Evolutionary conservation across 202 grass and related monocot species (phyloP).

Genomic region (Digitaria exilis): DNA sequence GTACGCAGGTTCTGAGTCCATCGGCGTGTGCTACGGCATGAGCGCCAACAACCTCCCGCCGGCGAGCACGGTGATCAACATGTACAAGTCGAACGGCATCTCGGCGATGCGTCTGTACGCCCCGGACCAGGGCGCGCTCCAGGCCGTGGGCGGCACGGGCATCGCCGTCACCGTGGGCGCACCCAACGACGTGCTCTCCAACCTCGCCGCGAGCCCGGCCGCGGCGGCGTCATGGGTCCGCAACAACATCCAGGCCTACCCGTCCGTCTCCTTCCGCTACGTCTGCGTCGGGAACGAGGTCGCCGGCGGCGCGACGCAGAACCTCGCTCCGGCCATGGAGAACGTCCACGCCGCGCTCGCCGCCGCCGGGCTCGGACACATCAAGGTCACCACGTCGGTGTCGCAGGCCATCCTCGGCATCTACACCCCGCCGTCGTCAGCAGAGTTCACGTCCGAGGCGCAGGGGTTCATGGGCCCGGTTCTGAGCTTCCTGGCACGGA

Average conservation of each 20-base stretch:
- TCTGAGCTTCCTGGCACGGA: conserved; percentile 44
- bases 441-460: conserved; percentile 52
- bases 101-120: conserved; percentile 54
- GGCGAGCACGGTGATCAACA: conserved; percentile 43
- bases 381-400: conserved; percentile 83
- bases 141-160: conserved; percentile 49
- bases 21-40: conserved; percentile 87
- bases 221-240: conserved; percentile 58
- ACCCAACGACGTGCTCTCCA: conserved; percentile 52
- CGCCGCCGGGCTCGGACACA: conserved; percentile 51
- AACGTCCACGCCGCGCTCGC: conserved; percentile 62
- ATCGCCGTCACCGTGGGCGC: conserved; percentile 58
- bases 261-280: conserved; percentile 59
- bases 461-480: conserved; percentile 51
- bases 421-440: conserved; percentile 61
- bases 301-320: conserved; percentile 33
- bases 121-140: conserved; percentile 45
- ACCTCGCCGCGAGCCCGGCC: conserved; percentile 40
- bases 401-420: conserved; percentile 51
- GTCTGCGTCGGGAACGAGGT: conserved; percentile 82
- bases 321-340: conserved; percentile 68
- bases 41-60: conserved; percentile 60
- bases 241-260: conserved; percentile 64
- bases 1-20: conserved; percentile 45
- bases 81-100: conserved; percentile 56